Evolutionary conservation across 2,329 filamentous ascomycete species (phyloP).

Genomic region (Sarocladiaceae sp.): DNA sequence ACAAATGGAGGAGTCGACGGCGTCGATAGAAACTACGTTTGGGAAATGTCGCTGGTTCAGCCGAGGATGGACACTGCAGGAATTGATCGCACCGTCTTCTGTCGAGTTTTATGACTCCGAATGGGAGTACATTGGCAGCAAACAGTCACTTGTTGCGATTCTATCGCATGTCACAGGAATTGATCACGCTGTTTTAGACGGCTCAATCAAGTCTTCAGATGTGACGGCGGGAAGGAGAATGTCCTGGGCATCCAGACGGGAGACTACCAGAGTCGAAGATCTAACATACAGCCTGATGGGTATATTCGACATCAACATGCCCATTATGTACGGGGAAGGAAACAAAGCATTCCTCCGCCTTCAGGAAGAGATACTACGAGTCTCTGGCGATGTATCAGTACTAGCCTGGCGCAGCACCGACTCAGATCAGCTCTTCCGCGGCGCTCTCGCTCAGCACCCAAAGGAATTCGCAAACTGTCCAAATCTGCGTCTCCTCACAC

Average conservation of each 20-base stretch:
- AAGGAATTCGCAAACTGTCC: background rate
- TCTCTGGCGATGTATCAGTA: constrained; percentile 16
- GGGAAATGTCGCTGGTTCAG: constrained; percentile 34
- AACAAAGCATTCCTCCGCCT: constrained; percentile 14
- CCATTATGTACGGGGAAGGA: constrained; percentile 20
- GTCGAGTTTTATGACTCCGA: constrained; percentile 24
- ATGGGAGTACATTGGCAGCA: constrained; percentile 24
- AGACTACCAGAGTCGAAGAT: constrained; percentile 19
- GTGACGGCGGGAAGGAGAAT: constrained; percentile 16
- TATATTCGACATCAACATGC: constrained; percentile 21
- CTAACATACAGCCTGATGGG: constrained; percentile 20
- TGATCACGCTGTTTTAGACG: background rate
- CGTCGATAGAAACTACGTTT: constrained; percentile 12
- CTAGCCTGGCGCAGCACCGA: constrained; percentile 17
- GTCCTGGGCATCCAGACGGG: constrained; percentile 18
- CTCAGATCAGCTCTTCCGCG: background rate
- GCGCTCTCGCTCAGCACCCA: background rate
- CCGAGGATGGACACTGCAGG: too few species aligned
- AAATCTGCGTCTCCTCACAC: background rate
- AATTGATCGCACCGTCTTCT: constrained; percentile 49
- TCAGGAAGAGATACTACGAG: constrained; percentile 20
- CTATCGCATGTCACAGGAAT: constrained; percentile 10
- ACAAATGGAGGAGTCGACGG: too few species aligned
- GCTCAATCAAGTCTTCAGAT: constrained; percentile 6
- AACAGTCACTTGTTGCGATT: constrained; percentile 11